A percentile compares a stretch with the other conserved stretches of the same genome.
Evolutionary conservation across 306 rosid species (phyloP).

Genomic region (Casuarina equisetifolia): DNA sequence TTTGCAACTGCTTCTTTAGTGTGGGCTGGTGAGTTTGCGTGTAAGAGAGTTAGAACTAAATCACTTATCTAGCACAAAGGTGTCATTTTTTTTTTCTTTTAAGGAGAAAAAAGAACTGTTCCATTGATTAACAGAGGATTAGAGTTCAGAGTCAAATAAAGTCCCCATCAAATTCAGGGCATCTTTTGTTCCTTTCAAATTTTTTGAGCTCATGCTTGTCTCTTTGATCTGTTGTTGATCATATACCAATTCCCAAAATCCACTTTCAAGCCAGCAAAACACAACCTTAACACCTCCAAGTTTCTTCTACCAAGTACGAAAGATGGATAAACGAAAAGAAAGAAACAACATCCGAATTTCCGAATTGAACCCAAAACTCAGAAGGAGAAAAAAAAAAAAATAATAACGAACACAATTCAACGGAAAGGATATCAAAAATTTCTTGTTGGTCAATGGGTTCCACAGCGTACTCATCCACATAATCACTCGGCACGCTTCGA

Average conservation of each 20-base stretch:
- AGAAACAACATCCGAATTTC: neutral
- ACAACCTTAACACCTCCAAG: neutral
- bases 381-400: neutral
- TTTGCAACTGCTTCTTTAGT: too few species aligned
- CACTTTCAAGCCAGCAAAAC: neutral
- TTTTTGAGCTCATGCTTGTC: too few species aligned
- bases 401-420: neutral
- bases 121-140: neutral
- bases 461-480: conserved; percentile 40
- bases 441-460: conserved; percentile 81
- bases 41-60: neutral
- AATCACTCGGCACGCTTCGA: conserved; percentile 40
- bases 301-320: neutral
- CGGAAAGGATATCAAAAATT: conserved; percentile 83
- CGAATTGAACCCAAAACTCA: neutral
- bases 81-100: neutral
- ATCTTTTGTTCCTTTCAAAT: neutral
- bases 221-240: neutral
- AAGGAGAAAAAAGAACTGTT: neutral
- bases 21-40: too few species aligned
- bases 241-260: neutral
- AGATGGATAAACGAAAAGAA: neutral
- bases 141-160: neutral
- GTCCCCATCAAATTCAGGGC: neutral
- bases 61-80: neutral